Percentiles rank a stretch among this genome's conserved stretches.
Evolutionary conservation across 805 yeast species (phyloP).

Genomic region (Limtongozyma cylindracea): DNA sequence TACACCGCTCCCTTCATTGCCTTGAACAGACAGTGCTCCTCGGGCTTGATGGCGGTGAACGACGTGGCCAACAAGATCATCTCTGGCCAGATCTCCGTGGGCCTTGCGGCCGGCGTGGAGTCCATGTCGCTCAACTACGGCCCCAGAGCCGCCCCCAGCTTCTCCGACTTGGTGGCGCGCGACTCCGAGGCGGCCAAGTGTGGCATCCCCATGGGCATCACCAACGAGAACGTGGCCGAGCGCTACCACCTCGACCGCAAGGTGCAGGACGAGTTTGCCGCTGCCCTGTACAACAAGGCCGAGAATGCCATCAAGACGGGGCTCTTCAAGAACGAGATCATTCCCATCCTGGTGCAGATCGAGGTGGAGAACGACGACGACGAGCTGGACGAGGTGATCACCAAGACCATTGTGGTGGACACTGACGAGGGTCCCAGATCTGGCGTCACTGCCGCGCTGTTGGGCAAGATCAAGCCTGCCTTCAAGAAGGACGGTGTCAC

Average conservation of each 20-base stretch:
- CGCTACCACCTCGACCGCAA: conserved; percentile 37
- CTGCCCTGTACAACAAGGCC: conserved; percentile 68
- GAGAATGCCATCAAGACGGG: conserved; percentile 46
- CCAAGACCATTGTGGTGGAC: conserved; percentile 17
- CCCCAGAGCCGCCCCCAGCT: conserved; percentile 40
- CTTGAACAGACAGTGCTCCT: conserved; percentile 83
- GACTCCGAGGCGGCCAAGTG: conserved; percentile 29
- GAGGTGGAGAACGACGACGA: conserved; percentile 27
- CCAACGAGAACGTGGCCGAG: conserved; percentile 74
- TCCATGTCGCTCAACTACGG: conserved; percentile 83
- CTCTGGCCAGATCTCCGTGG: conserved; percentile 75
- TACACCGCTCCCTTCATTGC: conserved; percentile 56
- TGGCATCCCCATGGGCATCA: conserved; percentile 87
- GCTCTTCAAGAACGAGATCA: conserved; percentile 67
- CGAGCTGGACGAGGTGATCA: conserved; percentile 16
- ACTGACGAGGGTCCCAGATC: conserved; percentile 80
- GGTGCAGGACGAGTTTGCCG: conserved; percentile 78
- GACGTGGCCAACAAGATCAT: conserved; percentile 76
- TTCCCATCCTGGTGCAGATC: conserved; percentile 46
- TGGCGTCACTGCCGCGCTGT: conserved; percentile 58
- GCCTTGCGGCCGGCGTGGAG: conserved; percentile 84
- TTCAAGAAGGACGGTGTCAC: conserved; percentile 68
- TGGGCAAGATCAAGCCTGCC: conserved; percentile 65
- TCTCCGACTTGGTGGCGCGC: conserved; percentile 10
- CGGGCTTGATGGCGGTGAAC: conserved; percentile 77